Percentiles rank a stretch among this genome's conserved stretches.
phyloP scores from a whole-genome alignment of 2,329 filamentous ascomycete genomes.

The Cladosporium sp. region DNA sequence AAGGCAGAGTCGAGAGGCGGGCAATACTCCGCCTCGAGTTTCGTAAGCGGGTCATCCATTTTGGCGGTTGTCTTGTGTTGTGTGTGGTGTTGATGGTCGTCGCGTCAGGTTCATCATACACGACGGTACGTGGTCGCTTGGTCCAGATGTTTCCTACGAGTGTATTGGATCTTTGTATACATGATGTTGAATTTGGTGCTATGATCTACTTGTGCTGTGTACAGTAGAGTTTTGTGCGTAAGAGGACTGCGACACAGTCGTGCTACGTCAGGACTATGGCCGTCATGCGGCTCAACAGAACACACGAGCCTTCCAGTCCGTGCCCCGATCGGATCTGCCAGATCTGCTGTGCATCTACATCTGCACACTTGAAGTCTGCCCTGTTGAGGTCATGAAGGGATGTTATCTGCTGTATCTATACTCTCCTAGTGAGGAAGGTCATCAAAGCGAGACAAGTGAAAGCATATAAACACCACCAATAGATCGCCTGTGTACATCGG shows the following conservation, averaged over 20 bases:
- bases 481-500: background rate
- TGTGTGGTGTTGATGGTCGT: background rate
- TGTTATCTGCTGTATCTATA: background rate
- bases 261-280: background rate
- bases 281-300: conserved; percentile 4
- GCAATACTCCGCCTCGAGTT: conserved; percentile 66
- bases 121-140: background rate
- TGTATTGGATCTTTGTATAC: background rate
- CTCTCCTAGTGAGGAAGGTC: background rate
- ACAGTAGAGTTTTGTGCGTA: conserved; percentile 3
- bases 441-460: background rate
- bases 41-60: conserved; percentile 32
- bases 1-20: conserved; percentile 75
- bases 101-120: conserved; percentile 3
- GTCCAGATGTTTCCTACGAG: background rate
- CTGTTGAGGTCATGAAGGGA: background rate
- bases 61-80: conserved; percentile 20
- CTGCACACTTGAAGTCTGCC: conserved; percentile 1
- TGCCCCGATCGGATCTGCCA: conserved; percentile 8
- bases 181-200: background rate
- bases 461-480: background rate
- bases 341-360: conserved; percentile 2
- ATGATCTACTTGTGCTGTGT: background rate
- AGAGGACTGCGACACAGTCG: background rate
- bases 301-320: conserved; percentile 3